Base-by-base conservation (phyloP, 163 green algal genomes). In the Scenedesmus sp. region DNA sequence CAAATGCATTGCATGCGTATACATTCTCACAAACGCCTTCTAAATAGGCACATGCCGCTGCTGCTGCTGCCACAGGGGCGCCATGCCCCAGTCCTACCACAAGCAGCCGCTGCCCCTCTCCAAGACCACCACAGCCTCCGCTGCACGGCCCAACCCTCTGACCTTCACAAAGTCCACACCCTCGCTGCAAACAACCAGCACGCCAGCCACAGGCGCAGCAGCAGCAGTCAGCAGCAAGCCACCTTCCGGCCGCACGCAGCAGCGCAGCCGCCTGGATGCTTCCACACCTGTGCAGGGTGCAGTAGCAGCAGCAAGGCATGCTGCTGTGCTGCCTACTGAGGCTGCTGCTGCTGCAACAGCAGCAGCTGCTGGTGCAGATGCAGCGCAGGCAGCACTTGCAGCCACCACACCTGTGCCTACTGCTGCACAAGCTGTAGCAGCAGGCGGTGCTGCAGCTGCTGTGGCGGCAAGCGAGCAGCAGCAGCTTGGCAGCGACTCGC, bases 161-260 rank as follows among this genome's bases (percentile, higher is more conserved):
- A 8, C 57, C 2, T 54, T 89, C 26, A 81, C 60, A 26, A 89
- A 82, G 18, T 81, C 84, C 20, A 89, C 84, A 46, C 60, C 84
- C 52, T 79, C 76, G 1, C 34, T 84, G 13, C 76, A 84, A 5
- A 52, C 60, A 5, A 52, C 60, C 62, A 89, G 57, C 54, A 89
- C 84, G 54, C 73, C 84, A 60, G n/a, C 84, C 52, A 55, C n/a
- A 89, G 84, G 26, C 81, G 84, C 84, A 89, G 84, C 62, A 89
- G 60, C 60, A 20, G 26, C 60, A 54, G 70, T 79, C 23, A 79
- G 70, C 70, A 79, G 70, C 70, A 79, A 79, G 70, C 70, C 70
- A 13, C 70, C 70, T 15, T 79, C 70, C 5, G 70, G 70, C 34
- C 84, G 74, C 18, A 60, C 62, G 60, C 84, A 56, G 59, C 83